These are phyloP conservation scores for Candolleomyces eurysporus DNA, from an alignment of 768 basidiomycete species.

Conservation along the genomic window DNA sequence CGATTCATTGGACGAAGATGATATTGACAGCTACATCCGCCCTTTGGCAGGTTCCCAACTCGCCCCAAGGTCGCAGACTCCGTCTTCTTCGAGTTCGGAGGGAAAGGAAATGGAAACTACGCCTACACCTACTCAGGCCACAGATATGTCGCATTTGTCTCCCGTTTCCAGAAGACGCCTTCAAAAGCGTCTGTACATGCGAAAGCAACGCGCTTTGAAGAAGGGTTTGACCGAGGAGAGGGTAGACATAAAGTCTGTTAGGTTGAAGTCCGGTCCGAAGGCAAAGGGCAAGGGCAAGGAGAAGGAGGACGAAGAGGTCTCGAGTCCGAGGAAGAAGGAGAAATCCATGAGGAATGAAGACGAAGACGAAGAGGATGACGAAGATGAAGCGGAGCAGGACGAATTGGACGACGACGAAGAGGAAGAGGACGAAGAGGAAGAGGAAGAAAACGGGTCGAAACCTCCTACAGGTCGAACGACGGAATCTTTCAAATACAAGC, in stretches of 20 bases:
- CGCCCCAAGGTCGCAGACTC: background rate
- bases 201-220: conserved; percentile 8
- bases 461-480: no score
- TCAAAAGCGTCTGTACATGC: conserved; percentile 13
- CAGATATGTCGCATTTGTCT: conserved; percentile 6
- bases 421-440: background rate
- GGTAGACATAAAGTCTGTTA: conserved; percentile 5
- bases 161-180: conserved; percentile 12
- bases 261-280: conserved; percentile 7
- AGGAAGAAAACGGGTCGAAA: background rate
- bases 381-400: conserved; percentile 17
- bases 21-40: background rate
- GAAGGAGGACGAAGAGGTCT: background rate
- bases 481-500: conserved; percentile 30
- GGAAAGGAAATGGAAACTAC: background rate
- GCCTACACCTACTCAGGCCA: background rate
- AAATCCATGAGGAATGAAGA: conserved; percentile 2
- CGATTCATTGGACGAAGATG: background rate
- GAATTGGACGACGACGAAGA: background rate
- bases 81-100: background rate
- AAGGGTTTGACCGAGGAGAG: background rate
- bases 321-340: background rate
- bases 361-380: conserved; percentile 13
- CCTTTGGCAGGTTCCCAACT: background rate
- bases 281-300: background rate